Evolutionary conservation across 257 asterid species (phyloP).

Genomic region (Linaria vulgaris): DNA sequence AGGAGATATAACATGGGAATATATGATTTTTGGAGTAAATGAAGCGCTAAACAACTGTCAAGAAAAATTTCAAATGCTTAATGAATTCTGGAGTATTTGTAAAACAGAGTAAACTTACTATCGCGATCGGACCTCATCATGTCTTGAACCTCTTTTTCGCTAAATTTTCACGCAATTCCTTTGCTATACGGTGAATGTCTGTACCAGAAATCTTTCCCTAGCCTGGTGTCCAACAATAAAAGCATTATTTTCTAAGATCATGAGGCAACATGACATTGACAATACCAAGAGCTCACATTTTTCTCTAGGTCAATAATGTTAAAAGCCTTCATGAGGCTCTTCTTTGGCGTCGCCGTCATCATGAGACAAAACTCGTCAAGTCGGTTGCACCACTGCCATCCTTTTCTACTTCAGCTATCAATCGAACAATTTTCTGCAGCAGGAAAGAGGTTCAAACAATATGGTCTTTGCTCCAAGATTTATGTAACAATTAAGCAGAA

Average conservation of each 20-base stretch:
- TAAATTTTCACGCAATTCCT: slow-evolving; percentile 76
- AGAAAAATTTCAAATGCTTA: too few species aligned
- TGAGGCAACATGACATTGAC: slow-evolving; percentile 14
- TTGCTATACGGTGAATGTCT: slow-evolving; percentile 83
- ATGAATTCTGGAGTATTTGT: background rate
- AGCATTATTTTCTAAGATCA: background rate
- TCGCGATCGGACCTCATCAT: slow-evolving; percentile 95
- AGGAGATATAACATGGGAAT: too few species aligned
- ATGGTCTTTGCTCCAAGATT: background rate
- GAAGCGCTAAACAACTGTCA: too few species aligned
- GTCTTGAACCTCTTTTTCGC: slow-evolving; percentile 79
- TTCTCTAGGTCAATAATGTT: slow-evolving; percentile 83
- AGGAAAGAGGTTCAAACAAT: background rate
- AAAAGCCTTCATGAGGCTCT: slow-evolving; percentile 87
- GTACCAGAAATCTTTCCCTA: slow-evolving; percentile 79
- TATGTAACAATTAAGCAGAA: background rate
- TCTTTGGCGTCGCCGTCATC: slow-evolving; percentile 96
- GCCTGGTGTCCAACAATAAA: slow-evolving; percentile 52
- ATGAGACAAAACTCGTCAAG: slow-evolving; percentile 83
- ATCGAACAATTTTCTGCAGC: slow-evolving; percentile 69
- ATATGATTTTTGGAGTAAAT: too few species aligned
- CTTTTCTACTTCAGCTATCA: slow-evolving; percentile 95
- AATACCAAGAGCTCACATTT: slow-evolving; percentile 47
- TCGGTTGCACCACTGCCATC: slow-evolving; percentile 98
- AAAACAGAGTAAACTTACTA: slow-evolving; percentile 52